phyloP scores from a whole-genome alignment of 2,329 filamentous ascomycete genomes.

The Ceratocystis eucalypticola region DNA sequence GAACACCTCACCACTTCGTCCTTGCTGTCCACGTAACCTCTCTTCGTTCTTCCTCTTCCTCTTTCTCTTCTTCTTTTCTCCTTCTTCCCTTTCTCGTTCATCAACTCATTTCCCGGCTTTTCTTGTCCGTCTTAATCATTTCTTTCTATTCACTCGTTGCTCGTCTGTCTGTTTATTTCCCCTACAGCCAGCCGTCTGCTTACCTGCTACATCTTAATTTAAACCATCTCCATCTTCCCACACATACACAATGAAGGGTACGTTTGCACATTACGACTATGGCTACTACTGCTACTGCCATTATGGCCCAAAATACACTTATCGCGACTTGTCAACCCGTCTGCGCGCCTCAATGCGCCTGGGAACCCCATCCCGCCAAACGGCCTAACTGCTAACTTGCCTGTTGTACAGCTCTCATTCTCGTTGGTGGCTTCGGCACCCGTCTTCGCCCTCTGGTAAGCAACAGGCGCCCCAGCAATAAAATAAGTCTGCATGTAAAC shows the following conservation, averaged over 20 bases:
- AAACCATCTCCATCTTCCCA: conserved; percentile 8
- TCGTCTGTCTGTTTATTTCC: conserved; percentile 12
- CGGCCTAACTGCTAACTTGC: conserved; percentile 6
- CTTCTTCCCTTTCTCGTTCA: conserved; percentile 10
- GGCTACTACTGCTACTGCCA: background rate
- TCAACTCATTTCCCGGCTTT: conserved; percentile 7
- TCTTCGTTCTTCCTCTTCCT: conserved; percentile 14
- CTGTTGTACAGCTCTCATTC: conserved; percentile 65
- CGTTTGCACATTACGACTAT: background rate
- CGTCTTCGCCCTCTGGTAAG: conserved; percentile 88
- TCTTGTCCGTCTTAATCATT: conserved; percentile 10
- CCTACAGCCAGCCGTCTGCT: conserved; percentile 9
- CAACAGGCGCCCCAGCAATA: conserved; percentile 11
- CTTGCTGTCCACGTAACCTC: conserved; percentile 13
- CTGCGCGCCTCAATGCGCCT: background rate
- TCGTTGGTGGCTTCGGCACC: conserved; percentile 97
- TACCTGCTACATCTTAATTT: conserved; percentile 17
- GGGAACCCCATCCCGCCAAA: no score
- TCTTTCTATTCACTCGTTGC: conserved; percentile 10
- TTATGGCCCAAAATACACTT: background rate
- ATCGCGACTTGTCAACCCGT: background rate
- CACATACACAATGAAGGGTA: conserved; percentile 29
- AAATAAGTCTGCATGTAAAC: background rate
- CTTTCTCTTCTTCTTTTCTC: conserved; percentile 15
- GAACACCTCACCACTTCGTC: conserved; percentile 18